phyloP scores from a whole-genome alignment of 768 basidiomycete species.

The Mycena rosella region DNA sequence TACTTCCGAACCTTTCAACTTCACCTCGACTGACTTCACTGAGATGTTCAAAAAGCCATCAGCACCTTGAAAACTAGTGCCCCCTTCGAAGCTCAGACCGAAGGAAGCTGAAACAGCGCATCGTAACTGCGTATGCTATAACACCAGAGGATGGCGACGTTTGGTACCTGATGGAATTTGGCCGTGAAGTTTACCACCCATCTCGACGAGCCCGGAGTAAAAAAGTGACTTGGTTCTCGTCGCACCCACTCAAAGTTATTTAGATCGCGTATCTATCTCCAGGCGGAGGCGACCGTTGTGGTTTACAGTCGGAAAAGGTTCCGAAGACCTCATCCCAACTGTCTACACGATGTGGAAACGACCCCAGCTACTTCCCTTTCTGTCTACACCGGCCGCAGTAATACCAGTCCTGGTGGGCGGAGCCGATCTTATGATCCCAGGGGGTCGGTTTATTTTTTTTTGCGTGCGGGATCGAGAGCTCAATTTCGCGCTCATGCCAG shows the following conservation, averaged over 20 bases:
- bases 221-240: slow-evolving; percentile 33
- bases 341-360: slow-evolving; percentile 88
- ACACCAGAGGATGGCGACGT: slow-evolving; percentile 72
- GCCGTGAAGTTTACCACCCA: slow-evolving; percentile 78
- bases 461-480: slow-evolving; percentile 15
- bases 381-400: slow-evolving; percentile 27
- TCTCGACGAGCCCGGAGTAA: slow-evolving; percentile 74
- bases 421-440: slow-evolving; percentile 92
- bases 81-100: slow-evolving; percentile 79
- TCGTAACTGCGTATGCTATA: slow-evolving; percentile 60
- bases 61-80: slow-evolving; percentile 80
- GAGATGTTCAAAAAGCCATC: slow-evolving; percentile 86
- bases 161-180: slow-evolving; percentile 82
- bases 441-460: slow-evolving; percentile 65
- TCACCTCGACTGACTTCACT: no score
- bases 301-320: slow-evolving; percentile 79
- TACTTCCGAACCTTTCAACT: no score
- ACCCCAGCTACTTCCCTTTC: slow-evolving; percentile 71
- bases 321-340: slow-evolving; percentile 80
- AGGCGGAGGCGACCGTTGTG: slow-evolving; percentile 82
- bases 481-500: slow-evolving; percentile 57
- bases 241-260: slow-evolving; percentile 1
- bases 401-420: slow-evolving; percentile 80
- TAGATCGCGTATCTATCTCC: slow-evolving; percentile 75
- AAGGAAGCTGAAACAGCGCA: slow-evolving; percentile 75